phyloP scores from a whole-genome alignment of 2,329 filamentous ascomycete genomes.

The Xylaria sp. region DNA sequence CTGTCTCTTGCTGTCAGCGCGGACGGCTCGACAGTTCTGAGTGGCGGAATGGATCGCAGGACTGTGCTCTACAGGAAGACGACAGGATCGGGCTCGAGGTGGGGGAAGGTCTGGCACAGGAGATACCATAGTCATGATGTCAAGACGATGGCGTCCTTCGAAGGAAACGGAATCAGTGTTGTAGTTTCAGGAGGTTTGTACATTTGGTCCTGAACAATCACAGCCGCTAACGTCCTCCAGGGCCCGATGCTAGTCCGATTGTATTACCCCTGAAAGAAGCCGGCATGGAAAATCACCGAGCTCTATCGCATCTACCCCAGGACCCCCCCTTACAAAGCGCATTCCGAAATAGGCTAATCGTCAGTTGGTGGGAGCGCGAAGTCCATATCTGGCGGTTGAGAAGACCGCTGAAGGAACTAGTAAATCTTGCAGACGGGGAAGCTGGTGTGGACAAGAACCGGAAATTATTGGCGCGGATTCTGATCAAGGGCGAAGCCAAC shows the following conservation, averaged over 20 bases:
- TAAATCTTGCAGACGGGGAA: conserved; percentile 45
- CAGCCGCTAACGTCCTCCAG: conserved; percentile 50
- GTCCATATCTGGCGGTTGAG: conserved; percentile 76
- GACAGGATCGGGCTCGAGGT: conserved; percentile 63
- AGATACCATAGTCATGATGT: conserved; percentile 93
- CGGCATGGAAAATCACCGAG: conserved; percentile 78
- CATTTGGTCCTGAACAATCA: background rate
- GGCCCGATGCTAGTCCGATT: conserved; percentile 82
- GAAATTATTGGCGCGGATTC: conserved; percentile 70
- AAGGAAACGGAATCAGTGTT: conserved; percentile 80
- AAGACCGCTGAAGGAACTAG: conserved; percentile 50
- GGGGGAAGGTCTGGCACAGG: conserved; percentile 84
- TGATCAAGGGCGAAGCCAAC: conserved; percentile 75
- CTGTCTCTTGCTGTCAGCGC: conserved; percentile 81
- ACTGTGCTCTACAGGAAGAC: conserved; percentile 80
- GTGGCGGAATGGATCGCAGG: conserved; percentile 87
- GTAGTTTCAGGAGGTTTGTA: conserved; percentile 84
- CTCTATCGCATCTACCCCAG: conserved; percentile 83
- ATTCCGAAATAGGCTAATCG: conserved; percentile 71
- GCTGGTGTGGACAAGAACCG: conserved; percentile 55
- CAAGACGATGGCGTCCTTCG: conserved; percentile 89
- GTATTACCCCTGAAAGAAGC: conserved; percentile 79
- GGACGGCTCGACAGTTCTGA: conserved; percentile 81
- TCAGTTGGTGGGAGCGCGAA: conserved; percentile 92
- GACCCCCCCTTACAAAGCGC: conserved; percentile 73